Percentiles rank a stretch among this genome's conserved stretches.
These are phyloP conservation scores for Psidium guajava DNA, from an alignment of 345 rosid species.

Conservation along the genomic window DNA sequence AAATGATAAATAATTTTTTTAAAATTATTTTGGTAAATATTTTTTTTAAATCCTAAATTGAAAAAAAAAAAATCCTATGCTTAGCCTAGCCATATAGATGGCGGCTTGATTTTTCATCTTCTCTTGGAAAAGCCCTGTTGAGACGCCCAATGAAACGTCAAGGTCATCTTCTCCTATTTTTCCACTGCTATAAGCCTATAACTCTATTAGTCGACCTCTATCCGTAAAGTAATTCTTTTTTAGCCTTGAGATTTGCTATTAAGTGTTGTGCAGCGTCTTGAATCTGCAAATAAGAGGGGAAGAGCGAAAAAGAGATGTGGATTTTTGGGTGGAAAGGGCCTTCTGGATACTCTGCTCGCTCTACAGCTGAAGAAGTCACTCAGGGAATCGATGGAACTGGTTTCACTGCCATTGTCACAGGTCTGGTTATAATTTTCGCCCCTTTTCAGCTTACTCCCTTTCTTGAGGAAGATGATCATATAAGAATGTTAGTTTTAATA, in stretches of 20 bases:
- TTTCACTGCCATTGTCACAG: slow-evolving; percentile 43
- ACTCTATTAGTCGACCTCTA: too few relatives aligned
- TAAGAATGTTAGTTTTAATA: neutral
- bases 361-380: slow-evolving; percentile 37
- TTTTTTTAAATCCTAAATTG: too few relatives aligned
- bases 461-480: neutral
- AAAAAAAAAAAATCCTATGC: too few relatives aligned
- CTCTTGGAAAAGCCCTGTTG: too few relatives aligned
- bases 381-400: slow-evolving; percentile 32
- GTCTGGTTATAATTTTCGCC: neutral
- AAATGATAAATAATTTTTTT: too few relatives aligned
- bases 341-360: slow-evolving; percentile 29
- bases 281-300: neutral
- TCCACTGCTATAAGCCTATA: neutral
- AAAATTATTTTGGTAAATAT: too few relatives aligned
- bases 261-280: neutral
- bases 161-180: neutral
- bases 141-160: too few relatives aligned
- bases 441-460: neutral
- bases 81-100: neutral
- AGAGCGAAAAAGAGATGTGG: slow-evolving; percentile 6
- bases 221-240: neutral
- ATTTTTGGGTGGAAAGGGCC: slow-evolving; percentile 20
- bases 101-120: neutral
- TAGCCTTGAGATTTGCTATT: neutral